These are phyloP conservation scores for Suillus bovinus DNA, from an alignment of 768 basidiomycete genomes.

Conservation along the genomic window DNA sequence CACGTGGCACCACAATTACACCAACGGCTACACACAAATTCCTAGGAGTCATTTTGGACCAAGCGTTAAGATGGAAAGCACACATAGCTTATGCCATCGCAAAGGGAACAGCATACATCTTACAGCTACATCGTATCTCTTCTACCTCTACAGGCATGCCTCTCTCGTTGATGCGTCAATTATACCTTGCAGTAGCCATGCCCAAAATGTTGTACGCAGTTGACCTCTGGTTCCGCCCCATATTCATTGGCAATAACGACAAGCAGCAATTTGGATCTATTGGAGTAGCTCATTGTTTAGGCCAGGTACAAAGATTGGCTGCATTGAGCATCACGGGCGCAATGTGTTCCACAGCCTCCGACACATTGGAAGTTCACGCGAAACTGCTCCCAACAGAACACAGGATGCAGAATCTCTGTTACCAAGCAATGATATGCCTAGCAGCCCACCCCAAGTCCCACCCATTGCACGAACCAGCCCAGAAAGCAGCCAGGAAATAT, in stretches of 20 bases:
- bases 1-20: background rate
- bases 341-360: slow-evolving; percentile 16
- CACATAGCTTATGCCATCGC: background rate
- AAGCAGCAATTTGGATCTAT: background rate
- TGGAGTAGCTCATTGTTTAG: background rate
- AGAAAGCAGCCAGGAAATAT: background rate
- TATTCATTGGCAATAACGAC: background rate
- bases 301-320: background rate
- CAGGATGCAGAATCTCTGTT: slow-evolving; percentile 6
- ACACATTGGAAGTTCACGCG: slow-evolving; percentile 19
- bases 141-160: background rate
- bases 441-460: background rate
- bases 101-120: background rate
- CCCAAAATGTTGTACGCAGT: slow-evolving; percentile 17
- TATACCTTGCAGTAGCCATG: slow-evolving; percentile 5
- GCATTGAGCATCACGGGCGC: slow-evolving; percentile 15
- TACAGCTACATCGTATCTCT: background rate
- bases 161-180: background rate
- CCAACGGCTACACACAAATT: slow-evolving; percentile 3
- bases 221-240: slow-evolving; percentile 5
- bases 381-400: slow-evolving; percentile 17
- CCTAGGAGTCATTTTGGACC: slow-evolving; percentile 9
- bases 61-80: background rate
- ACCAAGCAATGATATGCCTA: background rate
- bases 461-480: background rate